Evolutionary conservation across 2,329 filamentous ascomycete genomes (phyloP).

Genomic region (Phialophora tarda): DNA sequence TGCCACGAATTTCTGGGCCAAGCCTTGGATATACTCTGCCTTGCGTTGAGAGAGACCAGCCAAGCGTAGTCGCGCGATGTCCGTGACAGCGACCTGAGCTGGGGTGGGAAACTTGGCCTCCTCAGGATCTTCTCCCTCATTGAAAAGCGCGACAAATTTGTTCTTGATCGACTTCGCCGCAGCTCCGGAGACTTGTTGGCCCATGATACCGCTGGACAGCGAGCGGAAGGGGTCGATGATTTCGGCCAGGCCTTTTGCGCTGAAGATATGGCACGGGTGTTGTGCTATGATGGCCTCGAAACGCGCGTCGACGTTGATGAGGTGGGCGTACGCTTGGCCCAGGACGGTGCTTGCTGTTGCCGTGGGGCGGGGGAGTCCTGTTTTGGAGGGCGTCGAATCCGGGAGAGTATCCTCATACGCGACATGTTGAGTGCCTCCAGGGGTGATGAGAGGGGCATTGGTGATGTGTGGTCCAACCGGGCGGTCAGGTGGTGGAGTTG

Average conservation of each 20-base stretch:
- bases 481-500: conserved; percentile 49
- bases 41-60: conserved; percentile 93
- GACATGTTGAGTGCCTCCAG: conserved; percentile 54
- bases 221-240: conserved; percentile 85
- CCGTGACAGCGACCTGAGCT: conserved; percentile 67
- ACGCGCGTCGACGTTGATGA: conserved; percentile 74
- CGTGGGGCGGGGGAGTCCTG: conserved; percentile 48
- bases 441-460: conserved; percentile 56
- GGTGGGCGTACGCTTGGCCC: conserved; percentile 73
- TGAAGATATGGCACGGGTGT: conserved; percentile 79
- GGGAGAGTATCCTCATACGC: conserved; percentile 52
- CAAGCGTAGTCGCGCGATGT: conserved; percentile 73
- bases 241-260: conserved; percentile 79
- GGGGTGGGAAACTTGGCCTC: conserved; percentile 72
- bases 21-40: conserved; percentile 88
- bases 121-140: conserved; percentile 44
- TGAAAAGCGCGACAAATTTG: conserved; percentile 80
- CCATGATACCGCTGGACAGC: conserved; percentile 85
- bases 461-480: conserved; percentile 56
- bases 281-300: conserved; percentile 74
- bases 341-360: conserved; percentile 75
- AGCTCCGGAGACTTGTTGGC: conserved; percentile 92
- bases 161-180: conserved; percentile 87
- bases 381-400: conserved; percentile 49
- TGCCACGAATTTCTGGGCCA: conserved; percentile 77